These are phyloP conservation scores for Gnaphalium uliginosum DNA, from an alignment of 129 eudicot species.

Conservation along the genomic window DNA sequence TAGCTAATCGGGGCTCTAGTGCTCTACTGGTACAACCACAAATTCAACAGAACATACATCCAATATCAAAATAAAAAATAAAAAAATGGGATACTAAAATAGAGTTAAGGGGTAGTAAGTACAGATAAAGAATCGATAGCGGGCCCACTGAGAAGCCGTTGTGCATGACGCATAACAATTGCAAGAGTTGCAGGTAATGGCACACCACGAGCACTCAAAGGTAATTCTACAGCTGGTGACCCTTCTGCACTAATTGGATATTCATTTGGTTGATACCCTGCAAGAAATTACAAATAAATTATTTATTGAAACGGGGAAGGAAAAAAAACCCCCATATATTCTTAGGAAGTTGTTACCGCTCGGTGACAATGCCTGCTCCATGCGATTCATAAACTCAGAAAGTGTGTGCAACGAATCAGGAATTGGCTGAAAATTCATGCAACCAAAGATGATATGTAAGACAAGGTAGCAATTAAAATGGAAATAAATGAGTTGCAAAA, in stretches of 20 bases:
- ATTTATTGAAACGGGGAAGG: background rate
- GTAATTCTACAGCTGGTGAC: conserved; percentile 51
- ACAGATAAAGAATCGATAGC: conserved; percentile 73
- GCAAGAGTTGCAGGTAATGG: conserved; percentile 68
- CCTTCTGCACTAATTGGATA: conserved; percentile 36
- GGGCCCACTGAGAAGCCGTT: conserved; percentile 66
- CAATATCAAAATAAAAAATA: background rate
- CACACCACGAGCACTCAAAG: conserved; percentile 58
- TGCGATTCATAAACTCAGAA: conserved; percentile 73
- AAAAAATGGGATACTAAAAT: background rate
- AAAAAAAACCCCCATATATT: background rate
- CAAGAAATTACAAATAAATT: background rate
- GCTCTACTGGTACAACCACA: too few relatives aligned
- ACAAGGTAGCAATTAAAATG: conserved; percentile 12
- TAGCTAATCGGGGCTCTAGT: background rate
- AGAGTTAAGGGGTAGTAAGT: conserved; percentile 24
- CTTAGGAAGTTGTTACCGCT: conserved; percentile 45
- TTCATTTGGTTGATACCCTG: conserved; percentile 61
- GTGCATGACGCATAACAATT: conserved; percentile 65
- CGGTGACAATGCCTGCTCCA: conserved; percentile 73
- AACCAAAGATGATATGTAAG: conserved; percentile 6
- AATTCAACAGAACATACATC: background rate
- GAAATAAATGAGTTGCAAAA: background rate
- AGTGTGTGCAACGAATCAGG: conserved; percentile 87
- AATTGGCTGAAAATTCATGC: conserved; percentile 63